phyloP scores from a whole-genome alignment of 192 early-diverging fungal genomes.

The Piromyces finnis region DNA sequence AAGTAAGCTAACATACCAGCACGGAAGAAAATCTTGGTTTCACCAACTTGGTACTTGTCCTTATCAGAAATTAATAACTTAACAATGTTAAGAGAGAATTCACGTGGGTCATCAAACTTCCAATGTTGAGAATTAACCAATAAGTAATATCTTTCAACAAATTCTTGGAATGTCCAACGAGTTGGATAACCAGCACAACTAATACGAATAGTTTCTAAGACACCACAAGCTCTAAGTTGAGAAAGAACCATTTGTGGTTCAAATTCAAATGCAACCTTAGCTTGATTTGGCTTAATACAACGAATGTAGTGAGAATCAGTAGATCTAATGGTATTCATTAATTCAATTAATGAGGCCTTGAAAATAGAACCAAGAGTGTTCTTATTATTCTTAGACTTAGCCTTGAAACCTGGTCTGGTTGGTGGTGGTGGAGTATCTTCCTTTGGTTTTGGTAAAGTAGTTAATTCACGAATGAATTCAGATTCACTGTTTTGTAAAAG shows the following conservation, averaged over 20 bases:
- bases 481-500: neutral
- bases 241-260: constrained; percentile 86
- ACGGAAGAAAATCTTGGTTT: constrained; percentile 97
- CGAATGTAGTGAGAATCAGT: constrained; percentile 96
- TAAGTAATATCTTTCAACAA: constrained; percentile 64
- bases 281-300: constrained; percentile 97
- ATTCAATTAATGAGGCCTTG: constrained; percentile 73
- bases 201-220: constrained; percentile 97
- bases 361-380: constrained; percentile 94
- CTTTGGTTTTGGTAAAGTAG: neutral
- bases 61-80: constrained; percentile 47
- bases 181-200: constrained; percentile 94
- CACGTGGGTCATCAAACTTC: constrained; percentile 26
- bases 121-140: constrained; percentile 25
- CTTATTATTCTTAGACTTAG: constrained; percentile 26
- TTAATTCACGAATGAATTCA: neutral
- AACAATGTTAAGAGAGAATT: constrained; percentile 25
- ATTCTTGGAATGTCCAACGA: constrained; percentile 71
- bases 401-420: neutral
- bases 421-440: neutral
- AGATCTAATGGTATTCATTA: constrained; percentile 87
- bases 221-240: constrained; percentile 95
- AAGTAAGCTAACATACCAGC: constrained; percentile 78
- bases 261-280: constrained; percentile 77
- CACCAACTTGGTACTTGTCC: constrained; percentile 84